Evolutionary conservation across 2,329 filamentous ascomycete species (phyloP).

Genomic region (Ophiocordyceps sinensis): DNA sequence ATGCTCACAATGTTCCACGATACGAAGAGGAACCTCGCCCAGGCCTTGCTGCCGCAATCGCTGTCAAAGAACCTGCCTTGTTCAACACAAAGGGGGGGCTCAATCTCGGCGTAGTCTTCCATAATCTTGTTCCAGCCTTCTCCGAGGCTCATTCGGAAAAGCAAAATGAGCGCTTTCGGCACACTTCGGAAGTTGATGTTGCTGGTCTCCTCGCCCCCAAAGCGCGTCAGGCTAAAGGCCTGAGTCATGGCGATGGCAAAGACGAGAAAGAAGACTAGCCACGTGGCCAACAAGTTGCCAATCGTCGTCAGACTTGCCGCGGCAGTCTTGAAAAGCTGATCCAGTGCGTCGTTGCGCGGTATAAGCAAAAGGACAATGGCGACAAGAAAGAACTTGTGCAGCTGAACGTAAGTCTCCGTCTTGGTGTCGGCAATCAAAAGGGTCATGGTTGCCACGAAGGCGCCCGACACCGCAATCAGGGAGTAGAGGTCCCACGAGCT

Average conservation of each 20-base stretch:
- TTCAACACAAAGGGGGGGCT: conserved; percentile 67
- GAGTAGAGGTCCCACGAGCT: conserved; percentile 96
- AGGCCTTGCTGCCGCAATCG: conserved; percentile 82
- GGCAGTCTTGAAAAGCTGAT: conserved; percentile 97
- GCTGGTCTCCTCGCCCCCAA: conserved; percentile 54
- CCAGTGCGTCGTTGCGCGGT: conserved; percentile 88
- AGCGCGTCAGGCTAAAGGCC: conserved; percentile 86
- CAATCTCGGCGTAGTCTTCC: conserved; percentile 81
- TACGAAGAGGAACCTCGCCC: conserved; percentile 83
- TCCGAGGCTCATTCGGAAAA: conserved; percentile 86
- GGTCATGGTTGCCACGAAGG: conserved; percentile 65
- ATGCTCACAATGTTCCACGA: conserved; percentile 99
- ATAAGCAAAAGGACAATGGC: conserved; percentile 82
- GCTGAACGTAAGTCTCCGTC: conserved; percentile 53
- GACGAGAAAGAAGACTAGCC: conserved; percentile 92
- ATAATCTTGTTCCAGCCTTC: conserved; percentile 96
- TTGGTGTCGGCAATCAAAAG: conserved; percentile 50
- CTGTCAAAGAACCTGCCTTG: conserved; percentile 62
- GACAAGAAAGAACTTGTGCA: conserved; percentile 91
- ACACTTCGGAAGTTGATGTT: conserved; percentile 91
- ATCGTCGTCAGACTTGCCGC: conserved; percentile 87
- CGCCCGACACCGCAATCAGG: conserved; percentile 61
- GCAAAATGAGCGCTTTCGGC: conserved; percentile 79
- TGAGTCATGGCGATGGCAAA: conserved; percentile 95
- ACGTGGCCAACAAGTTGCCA: conserved; percentile 82